Conservation (phyloP, 2,329 filamentous ascomycete species). For the Stagonosporopsis rhizophila region DNA sequence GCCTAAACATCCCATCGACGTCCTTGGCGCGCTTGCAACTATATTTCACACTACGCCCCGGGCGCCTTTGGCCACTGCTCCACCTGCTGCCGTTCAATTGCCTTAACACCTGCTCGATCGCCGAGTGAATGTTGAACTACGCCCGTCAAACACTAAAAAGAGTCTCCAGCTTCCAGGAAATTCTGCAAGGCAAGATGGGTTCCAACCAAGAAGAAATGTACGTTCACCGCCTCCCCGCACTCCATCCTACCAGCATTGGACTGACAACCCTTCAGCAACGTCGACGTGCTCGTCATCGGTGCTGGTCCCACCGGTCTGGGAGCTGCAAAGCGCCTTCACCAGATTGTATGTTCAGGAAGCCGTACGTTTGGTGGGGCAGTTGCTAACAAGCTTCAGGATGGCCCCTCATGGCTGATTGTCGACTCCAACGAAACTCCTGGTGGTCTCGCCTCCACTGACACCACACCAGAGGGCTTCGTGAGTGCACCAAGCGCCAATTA, state of each 20-base stretch:
- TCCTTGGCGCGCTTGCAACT: constrained; percentile 39
- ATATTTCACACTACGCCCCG: constrained; percentile 32
- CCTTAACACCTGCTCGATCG: constrained; percentile 27
- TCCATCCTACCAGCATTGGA: constrained; percentile 12
- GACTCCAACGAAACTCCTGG: constrained; percentile 91
- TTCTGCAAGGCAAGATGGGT: constrained; percentile 50
- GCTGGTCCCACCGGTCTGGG: constrained; percentile 96
- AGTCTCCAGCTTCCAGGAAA: constrained; percentile 52
- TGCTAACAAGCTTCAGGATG: constrained; percentile 66
- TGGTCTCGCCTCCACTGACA: constrained; percentile 93
- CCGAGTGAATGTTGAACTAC: constrained; percentile 48
- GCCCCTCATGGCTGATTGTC: constrained; percentile 93
- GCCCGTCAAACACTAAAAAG: constrained; percentile 50
- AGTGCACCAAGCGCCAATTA: constrained; percentile 54
- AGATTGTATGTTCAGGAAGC: constrained; percentile 72
- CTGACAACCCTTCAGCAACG: constrained; percentile 66
- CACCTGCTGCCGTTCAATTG: constrained; percentile 19
- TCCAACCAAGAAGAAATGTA: constrained; percentile 53
- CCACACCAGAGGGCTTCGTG: constrained; percentile 96
- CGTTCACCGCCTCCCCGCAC: constrained; percentile 40
- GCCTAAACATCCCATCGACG: constrained; percentile 24
- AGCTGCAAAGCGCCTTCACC: constrained; percentile 96
- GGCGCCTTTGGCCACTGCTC: constrained; percentile 25
- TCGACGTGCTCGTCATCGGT: constrained; percentile 97
- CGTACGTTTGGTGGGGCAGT: constrained; percentile 18